Percentiles rank a stretch among this genome's conserved stretches.
Evolutionary conservation across 2,329 filamentous ascomycete species (phyloP).

Genomic region (Parascedosporium putredinis): DNA sequence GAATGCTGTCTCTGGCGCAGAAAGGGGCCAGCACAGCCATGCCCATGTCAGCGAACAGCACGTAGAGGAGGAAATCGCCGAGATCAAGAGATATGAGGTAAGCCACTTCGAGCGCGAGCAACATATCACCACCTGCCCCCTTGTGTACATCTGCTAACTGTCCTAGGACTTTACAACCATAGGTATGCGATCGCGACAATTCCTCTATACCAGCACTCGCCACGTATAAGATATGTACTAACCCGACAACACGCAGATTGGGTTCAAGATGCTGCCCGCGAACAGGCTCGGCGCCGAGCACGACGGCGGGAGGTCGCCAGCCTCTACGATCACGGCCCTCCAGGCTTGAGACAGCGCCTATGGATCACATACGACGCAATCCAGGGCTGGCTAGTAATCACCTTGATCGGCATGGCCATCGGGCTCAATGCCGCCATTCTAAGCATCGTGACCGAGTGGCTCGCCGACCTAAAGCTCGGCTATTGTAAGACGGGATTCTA

Average conservation of each 20-base stretch:
- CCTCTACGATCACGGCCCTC: slow-evolving; percentile 58
- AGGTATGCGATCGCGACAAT: slow-evolving; percentile 37
- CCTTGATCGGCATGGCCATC: slow-evolving; percentile 83
- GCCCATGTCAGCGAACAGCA: slow-evolving; percentile 50
- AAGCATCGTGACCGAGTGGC: slow-evolving; percentile 94
- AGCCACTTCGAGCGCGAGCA: slow-evolving; percentile 11
- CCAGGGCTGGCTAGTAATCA: slow-evolving; percentile 96
- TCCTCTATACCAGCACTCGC: not conserved
- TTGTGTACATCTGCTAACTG: slow-evolving; percentile 8
- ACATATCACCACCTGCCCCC: too few relatives aligned
- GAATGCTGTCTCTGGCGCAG: slow-evolving; percentile 54
- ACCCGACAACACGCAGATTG: slow-evolving; percentile 51
- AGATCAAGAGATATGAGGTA: slow-evolving; percentile 94
- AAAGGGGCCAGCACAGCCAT: slow-evolving; percentile 47
- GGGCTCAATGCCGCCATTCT: slow-evolving; percentile 86
- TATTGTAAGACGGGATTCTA: slow-evolving; percentile 94
- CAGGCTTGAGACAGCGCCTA: slow-evolving; percentile 70
- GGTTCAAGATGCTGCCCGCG: slow-evolving; percentile 93
- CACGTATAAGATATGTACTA: not conserved
- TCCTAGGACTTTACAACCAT: slow-evolving; percentile 82
- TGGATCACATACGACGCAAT: slow-evolving; percentile 89
- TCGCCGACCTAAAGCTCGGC: slow-evolving; percentile 92
- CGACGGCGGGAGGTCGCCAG: slow-evolving; percentile 62
- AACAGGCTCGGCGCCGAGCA: slow-evolving; percentile 71
- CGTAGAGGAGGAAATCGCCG: slow-evolving; percentile 88